phyloP scores from a whole-genome alignment of 371 early-diverging fungal genomes.

The Actinomucor elegans region DNA sequence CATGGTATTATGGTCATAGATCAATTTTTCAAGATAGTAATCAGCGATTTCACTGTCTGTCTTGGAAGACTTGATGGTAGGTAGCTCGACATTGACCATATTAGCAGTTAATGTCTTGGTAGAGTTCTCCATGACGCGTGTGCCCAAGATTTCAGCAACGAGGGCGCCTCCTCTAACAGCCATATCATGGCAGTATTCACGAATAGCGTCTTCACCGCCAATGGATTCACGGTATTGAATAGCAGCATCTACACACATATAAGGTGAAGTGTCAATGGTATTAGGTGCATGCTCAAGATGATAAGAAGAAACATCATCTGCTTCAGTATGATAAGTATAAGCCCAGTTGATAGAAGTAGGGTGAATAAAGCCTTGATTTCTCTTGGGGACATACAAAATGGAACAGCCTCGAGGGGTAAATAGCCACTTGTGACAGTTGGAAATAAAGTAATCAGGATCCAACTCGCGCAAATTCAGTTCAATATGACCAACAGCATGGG shows the following conservation, averaged over 20 bases:
- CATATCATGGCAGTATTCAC: conserved; percentile 52
- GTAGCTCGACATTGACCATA: conserved; percentile 67
- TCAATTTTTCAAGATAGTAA: conserved; percentile 30
- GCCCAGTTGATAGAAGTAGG: conserved; percentile 49
- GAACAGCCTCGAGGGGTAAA: conserved; percentile 62
- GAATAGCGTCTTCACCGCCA: conserved; percentile 59
- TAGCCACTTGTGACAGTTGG: conserved; percentile 79
- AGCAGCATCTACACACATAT: conserved; percentile 50
- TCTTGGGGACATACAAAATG: conserved; percentile 57
- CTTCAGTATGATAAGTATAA: conserved; percentile 31
- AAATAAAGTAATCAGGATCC: conserved; percentile 70
- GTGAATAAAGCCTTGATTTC: conserved; percentile 54
- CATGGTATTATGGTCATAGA: conserved; percentile 44
- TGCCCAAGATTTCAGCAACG: conserved; percentile 62
- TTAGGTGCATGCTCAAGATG: conserved; percentile 20
- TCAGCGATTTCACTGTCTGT: conserved; percentile 14
- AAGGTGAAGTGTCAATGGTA: conserved; percentile 33
- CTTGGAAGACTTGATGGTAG: conserved; percentile 47
- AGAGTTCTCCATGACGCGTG: conserved; percentile 54
- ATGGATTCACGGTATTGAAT: conserved; percentile 53
- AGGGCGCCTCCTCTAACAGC: conserved; percentile 58
- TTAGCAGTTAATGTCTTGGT: conserved; percentile 40
- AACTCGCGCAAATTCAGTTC: conserved; percentile 53
- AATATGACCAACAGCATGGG: conserved; percentile 67
- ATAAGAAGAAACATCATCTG: conserved; percentile 36